Conservation (phyloP, 768 basidiomycete species). For the Lentinus tigrinus region DNA sequence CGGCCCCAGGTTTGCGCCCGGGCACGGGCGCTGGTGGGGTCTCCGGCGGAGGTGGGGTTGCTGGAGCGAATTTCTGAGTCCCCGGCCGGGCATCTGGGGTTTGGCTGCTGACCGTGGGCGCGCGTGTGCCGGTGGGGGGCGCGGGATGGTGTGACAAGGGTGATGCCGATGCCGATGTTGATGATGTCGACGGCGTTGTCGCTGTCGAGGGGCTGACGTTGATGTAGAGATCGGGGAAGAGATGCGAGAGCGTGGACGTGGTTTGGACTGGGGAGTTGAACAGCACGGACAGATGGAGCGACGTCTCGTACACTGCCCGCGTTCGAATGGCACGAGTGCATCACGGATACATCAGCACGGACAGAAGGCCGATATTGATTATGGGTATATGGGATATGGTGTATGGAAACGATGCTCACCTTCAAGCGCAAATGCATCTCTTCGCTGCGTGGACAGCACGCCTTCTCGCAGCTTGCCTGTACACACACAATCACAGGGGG, state of each 20-base stretch:
- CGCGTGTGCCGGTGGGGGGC: not conserved
- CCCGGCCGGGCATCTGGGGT: too few species aligned
- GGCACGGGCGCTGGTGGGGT: not conserved
- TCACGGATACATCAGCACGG: too few species aligned
- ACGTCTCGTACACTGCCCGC: constrained; percentile 67
- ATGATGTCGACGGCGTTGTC: not conserved
- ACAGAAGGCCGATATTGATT: too few species aligned
- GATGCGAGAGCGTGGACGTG: constrained; percentile 57
- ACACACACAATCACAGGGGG: not conserved
- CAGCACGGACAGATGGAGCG: constrained; percentile 60
- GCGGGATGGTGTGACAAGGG: too few species aligned
- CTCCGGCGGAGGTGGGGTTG: not conserved
- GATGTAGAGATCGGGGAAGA: constrained; percentile 50
- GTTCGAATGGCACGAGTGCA: not conserved
- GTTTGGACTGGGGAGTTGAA: constrained; percentile 65
- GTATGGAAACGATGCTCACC: constrained; percentile 39
- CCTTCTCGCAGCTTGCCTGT: constrained; percentile 79
- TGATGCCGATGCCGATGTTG: not conserved
- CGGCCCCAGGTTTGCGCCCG: not conserved
- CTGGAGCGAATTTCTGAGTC: not conserved
- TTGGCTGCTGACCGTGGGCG: not conserved
- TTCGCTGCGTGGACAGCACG: constrained; percentile 56
- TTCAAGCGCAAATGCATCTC: constrained; percentile 64
- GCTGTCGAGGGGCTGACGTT: constrained; percentile 14
- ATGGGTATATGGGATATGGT: not conserved